These are phyloP conservation scores for Geopyxis carbonaria DNA, from an alignment of 495 filamentous ascomycete species.

Conservation along the genomic window DNA sequence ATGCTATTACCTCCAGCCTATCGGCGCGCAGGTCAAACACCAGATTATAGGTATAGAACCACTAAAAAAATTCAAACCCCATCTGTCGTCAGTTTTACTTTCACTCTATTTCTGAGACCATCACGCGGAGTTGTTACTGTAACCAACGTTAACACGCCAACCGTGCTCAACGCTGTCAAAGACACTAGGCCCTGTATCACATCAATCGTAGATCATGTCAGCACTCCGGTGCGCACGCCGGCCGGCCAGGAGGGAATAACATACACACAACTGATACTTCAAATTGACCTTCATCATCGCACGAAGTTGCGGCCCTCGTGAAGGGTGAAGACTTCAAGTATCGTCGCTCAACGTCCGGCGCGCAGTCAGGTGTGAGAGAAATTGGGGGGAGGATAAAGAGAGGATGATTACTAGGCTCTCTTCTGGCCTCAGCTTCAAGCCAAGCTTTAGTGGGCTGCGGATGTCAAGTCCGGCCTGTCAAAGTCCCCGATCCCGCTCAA, in stretches of 20 bases:
- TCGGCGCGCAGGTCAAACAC: conserved; percentile 4
- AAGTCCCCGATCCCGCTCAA: too few species aligned
- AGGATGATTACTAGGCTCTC: too few species aligned
- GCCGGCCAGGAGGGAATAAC: conserved; percentile 3
- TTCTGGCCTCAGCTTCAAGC: too few species aligned
- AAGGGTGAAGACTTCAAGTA: too few species aligned
- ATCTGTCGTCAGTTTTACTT: neutral
- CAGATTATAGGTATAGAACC: conserved; percentile 7
- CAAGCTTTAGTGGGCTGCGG: too few species aligned
- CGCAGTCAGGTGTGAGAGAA: too few species aligned
- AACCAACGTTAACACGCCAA: conserved; percentile 46
- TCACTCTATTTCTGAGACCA: conserved; percentile 2
- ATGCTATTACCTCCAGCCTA: conserved; percentile 4
- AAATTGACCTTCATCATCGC: conserved; percentile 11
- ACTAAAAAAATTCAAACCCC: conserved; percentile 1
- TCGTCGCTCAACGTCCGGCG: too few species aligned
- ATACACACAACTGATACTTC: conserved; percentile 10
- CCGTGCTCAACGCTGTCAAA: conserved; percentile 38
- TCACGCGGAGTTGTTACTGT: conserved; percentile 37
- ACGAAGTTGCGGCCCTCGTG: too few species aligned
- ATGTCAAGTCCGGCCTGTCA: too few species aligned
- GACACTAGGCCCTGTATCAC: conserved; percentile 32
- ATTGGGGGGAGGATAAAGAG: too few species aligned
- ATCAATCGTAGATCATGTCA: neutral
- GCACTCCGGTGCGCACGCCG: neutral